Percentiles rank a stretch among this genome's conserved stretches.
Evolutionary conservation across 371 early-diverging fungal genomes (phyloP).

Genomic region (Lichtheimia hyalospora): DNA sequence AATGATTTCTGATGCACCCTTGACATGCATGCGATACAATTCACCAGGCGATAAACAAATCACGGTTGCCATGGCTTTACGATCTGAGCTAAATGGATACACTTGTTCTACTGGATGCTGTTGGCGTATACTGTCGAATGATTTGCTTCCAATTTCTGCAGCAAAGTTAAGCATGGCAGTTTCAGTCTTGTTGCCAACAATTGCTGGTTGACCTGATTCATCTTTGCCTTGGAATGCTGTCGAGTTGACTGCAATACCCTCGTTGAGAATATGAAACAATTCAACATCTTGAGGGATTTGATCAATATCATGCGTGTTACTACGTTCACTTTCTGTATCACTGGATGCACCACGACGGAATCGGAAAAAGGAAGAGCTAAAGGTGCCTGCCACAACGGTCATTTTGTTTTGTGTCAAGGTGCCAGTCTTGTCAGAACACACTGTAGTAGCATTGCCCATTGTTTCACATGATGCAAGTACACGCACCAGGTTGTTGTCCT

Average conservation of each 20-base stretch:
- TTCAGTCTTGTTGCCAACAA: slow-evolving; percentile 85
- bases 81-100: slow-evolving; percentile 81
- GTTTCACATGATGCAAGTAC: slow-evolving; percentile 92
- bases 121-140: slow-evolving; percentile 50
- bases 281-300: slow-evolving; percentile 26
- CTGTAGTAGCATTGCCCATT: slow-evolving; percentile 91
- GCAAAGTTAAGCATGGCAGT: slow-evolving; percentile 76
- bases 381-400: slow-evolving; percentile 77
- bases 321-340: slow-evolving; percentile 15
- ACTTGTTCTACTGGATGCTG: slow-evolving; percentile 53
- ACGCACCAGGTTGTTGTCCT: slow-evolving; percentile 90
- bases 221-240: slow-evolving; percentile 72
- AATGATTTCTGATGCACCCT: slow-evolving; percentile 90
- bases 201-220: slow-evolving; percentile 44
- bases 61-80: slow-evolving; percentile 88
- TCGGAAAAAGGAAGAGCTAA: slow-evolving; percentile 49
- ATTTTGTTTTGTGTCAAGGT: slow-evolving; percentile 89
- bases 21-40: slow-evolving; percentile 70
- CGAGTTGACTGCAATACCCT: slow-evolving; percentile 69
- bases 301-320: slow-evolving; percentile 67
- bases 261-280: slow-evolving; percentile 38
- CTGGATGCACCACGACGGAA: slow-evolving; percentile 28
- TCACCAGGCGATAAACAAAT: slow-evolving; percentile 45
- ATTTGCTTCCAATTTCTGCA: slow-evolving; percentile 48
- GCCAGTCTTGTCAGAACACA: slow-evolving; percentile 93